phyloP scores from a whole-genome alignment of 2,329 filamentous ascomycete genomes.

The Aspergillus aculeatinus region DNA sequence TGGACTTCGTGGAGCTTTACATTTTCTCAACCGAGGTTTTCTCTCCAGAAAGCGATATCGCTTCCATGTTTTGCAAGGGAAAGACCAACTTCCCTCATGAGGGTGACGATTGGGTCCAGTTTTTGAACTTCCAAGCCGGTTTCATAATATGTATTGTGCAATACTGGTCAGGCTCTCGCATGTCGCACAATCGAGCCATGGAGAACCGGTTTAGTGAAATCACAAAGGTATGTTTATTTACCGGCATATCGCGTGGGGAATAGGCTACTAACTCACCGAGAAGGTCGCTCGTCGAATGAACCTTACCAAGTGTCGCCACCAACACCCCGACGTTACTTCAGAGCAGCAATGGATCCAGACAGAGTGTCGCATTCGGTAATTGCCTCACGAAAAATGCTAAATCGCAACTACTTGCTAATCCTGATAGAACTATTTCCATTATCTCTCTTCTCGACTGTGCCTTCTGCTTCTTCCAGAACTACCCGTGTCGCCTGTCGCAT shows the following conservation, averaged over 20 bases:
- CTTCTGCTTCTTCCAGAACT: conserved; percentile 48
- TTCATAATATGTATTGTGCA: conserved; percentile 44
- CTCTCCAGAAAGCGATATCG: conserved; percentile 42
- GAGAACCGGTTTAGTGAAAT: conserved; percentile 46
- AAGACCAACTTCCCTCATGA: conserved; percentile 22
- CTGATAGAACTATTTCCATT: conserved; percentile 38
- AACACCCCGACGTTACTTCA: conserved; percentile 35
- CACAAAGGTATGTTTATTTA: conserved; percentile 35
- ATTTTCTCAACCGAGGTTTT: conserved; percentile 46
- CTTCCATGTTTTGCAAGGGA: conserved; percentile 30
- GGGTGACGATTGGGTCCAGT: conserved; percentile 33
- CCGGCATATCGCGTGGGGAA: not conserved
- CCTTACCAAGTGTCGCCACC: conserved; percentile 40
- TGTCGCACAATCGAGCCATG: conserved; percentile 43
- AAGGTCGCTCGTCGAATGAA: conserved; percentile 42
- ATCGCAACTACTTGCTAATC: conserved; percentile 8
- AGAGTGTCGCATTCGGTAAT: conserved; percentile 45
- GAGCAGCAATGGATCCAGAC: conserved; percentile 47
- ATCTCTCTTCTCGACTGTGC: conserved; percentile 47
- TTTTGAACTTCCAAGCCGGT: conserved; percentile 46
- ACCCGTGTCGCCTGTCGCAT: conserved; percentile 42
- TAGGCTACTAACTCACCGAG: not conserved
- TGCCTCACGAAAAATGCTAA: not conserved
- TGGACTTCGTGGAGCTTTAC: conserved; percentile 47
- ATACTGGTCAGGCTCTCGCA: conserved; percentile 45